A percentile compares a stretch with the other conserved stretches of the same genome.
Conservation (phyloP, 371 early-diverging fungal species). For the Mucor piriformis region DNA sequence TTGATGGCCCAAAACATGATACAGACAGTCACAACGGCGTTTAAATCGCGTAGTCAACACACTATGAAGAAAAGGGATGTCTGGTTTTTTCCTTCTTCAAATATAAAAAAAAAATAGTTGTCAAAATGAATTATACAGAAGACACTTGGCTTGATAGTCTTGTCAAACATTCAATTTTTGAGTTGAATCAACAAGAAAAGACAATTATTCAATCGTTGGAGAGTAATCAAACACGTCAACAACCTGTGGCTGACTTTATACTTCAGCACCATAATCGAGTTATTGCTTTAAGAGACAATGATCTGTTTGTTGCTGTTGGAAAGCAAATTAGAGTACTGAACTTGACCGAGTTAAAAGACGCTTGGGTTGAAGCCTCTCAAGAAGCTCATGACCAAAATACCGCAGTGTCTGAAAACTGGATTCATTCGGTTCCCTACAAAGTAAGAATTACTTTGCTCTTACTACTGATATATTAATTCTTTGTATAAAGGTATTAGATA, state of each 20-base stretch:
- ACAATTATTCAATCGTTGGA: background rate
- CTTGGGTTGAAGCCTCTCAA: constrained; percentile 36
- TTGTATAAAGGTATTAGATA: constrained; percentile 32
- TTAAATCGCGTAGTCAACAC: constrained; percentile 9
- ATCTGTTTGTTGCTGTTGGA: constrained; percentile 45
- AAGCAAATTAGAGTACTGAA: constrained; percentile 39
- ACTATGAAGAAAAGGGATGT: background rate
- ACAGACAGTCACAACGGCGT: background rate
- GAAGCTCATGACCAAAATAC: constrained; percentile 12
- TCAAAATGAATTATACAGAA: constrained; percentile 3
- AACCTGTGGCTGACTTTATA: background rate
- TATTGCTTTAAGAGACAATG: constrained; percentile 38
- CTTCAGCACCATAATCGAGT: constrained; percentile 33
- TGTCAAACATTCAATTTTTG: constrained; percentile 28
- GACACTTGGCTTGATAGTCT: constrained; percentile 27
- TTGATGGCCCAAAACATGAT: background rate
- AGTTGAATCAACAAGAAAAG: constrained; percentile 14
- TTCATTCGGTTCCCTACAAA: constrained; percentile 41
- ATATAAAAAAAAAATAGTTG: background rate
- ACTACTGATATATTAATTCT: background rate
- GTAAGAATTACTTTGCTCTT: constrained; percentile 21
- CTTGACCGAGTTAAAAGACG: constrained; percentile 39
- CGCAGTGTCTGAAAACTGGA: constrained; percentile 22
- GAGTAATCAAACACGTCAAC: constrained; percentile 13
- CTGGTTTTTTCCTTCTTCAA: background rate